Evolutionary conservation across 202 grass and related monocot species (phyloP).

Genomic region (Saccharum hybrid): DNA sequence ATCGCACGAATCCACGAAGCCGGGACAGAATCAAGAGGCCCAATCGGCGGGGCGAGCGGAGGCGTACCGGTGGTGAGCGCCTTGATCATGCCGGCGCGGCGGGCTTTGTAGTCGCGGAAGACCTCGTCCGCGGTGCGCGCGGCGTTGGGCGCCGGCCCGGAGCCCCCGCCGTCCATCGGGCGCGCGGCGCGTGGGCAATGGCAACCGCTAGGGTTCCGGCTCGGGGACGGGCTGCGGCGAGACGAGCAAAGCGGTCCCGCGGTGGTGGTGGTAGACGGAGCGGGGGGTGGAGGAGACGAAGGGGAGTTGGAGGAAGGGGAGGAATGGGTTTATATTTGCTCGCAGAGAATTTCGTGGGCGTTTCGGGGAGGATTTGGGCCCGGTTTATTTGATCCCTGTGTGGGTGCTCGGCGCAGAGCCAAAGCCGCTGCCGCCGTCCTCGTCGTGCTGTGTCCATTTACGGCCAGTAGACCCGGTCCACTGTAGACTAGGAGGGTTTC

Average conservation of each 20-base stretch:
- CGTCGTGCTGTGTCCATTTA: not conserved
- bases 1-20: conserved; percentile 31
- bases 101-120: conserved; percentile 86
- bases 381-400: conserved; percentile 34
- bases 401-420: not conserved
- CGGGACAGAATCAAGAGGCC: not conserved
- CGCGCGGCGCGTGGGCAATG: conserved; percentile 32
- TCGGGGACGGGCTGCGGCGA: conserved; percentile 21
- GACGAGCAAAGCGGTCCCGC: conserved; percentile 20
- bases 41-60: conserved; percentile 1
- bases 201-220: conserved; percentile 38
- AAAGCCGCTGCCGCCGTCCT: not conserved
- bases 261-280: conserved; percentile 26
- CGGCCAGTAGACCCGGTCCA: conserved; percentile 26
- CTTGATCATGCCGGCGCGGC: conserved; percentile 93
- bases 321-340: conserved; percentile 52
- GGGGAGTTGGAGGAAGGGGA: not conserved
- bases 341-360: conserved; percentile 31
- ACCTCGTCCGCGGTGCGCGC: conserved; percentile 89
- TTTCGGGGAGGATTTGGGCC: conserved; percentile 48
- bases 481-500: not conserved
- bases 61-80: conserved; percentile 80
- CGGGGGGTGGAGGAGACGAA: conserved; percentile 12
- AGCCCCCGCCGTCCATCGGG: conserved; percentile 71
- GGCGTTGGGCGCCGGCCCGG: conserved; percentile 43